These are phyloP conservation scores for Sarocladiaceae sp. DNA, from an alignment of 2,329 filamentous ascomycete species.

Conservation along the genomic window DNA sequence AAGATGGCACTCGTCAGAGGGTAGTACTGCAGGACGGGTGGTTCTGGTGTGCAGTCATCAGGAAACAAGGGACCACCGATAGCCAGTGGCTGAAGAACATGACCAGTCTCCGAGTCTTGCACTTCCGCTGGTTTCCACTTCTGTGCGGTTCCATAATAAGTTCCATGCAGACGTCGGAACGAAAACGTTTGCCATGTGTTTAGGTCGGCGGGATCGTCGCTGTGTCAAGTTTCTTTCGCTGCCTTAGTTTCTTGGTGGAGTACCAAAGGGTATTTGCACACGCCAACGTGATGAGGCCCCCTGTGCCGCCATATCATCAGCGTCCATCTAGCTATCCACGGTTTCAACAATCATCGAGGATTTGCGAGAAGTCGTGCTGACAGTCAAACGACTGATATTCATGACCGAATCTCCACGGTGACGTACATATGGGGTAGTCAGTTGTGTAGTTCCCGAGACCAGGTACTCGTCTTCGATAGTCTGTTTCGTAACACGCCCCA, in stretches of 20 bases:
- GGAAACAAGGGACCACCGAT: neutral
- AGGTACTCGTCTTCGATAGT: no score
- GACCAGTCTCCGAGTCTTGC: neutral
- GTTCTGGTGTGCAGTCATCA: neutral
- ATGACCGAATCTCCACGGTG: neutral
- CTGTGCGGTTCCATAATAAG: neutral
- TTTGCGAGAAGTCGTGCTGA: no score
- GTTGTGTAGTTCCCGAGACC: no score
- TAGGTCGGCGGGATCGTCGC: neutral
- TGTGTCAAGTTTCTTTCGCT: neutral
- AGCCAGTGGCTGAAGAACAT: neutral
- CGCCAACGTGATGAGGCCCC: neutral
- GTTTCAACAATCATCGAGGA: no score
- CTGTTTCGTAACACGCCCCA: no score
- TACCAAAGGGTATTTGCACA: neutral
- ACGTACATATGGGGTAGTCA: no score
- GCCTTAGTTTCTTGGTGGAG: neutral
- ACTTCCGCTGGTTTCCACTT: slow-evolving; percentile 4
- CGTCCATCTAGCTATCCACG: no score
- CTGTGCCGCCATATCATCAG: neutral
- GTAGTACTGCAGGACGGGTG: slow-evolving; percentile 6
- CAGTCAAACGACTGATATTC: no score
- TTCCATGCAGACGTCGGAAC: slow-evolving; percentile 3
- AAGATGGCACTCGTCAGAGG: neutral
- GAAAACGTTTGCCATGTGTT: neutral